phyloP scores from a whole-genome alignment of 129 eudicot species.

The Flaveria trinervia region DNA sequence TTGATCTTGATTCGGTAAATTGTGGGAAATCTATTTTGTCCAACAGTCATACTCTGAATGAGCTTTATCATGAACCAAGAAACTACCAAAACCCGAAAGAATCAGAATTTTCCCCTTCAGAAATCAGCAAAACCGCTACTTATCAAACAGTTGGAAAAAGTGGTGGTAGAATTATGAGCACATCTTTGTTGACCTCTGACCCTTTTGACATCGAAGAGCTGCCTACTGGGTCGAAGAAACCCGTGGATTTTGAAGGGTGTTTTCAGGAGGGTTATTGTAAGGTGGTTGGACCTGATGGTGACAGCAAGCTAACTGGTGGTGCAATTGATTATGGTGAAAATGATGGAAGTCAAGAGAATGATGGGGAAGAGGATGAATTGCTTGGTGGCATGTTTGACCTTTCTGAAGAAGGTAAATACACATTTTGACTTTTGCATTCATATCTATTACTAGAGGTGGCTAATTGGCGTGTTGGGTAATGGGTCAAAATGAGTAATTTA shows the following conservation, averaged over 20 bases:
- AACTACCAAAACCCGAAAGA: conserved; percentile 23
- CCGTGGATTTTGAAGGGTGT: conserved; percentile 39
- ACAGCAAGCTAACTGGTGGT: conserved; percentile 23
- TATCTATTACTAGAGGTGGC: neutral
- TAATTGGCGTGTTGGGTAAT: neutral
- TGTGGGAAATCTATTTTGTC: conserved; percentile 27
- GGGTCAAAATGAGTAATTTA: neutral
- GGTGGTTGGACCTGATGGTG: conserved; percentile 33
- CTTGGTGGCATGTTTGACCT: conserved; percentile 63
- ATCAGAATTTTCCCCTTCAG: conserved; percentile 20
- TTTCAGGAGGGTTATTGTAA: conserved; percentile 59
- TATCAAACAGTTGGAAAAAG: conserved; percentile 12
- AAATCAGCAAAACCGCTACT: conserved; percentile 12
- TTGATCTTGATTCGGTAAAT: conserved; percentile 55
- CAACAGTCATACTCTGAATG: conserved; percentile 18
- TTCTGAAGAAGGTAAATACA: conserved; percentile 55
- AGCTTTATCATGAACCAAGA: conserved; percentile 31
- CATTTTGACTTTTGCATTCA: conserved; percentile 18
- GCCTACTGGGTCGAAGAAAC: conserved; percentile 22
- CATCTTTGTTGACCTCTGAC: conserved; percentile 30
- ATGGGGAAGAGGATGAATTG: conserved; percentile 53
- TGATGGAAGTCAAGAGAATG: conserved; percentile 31
- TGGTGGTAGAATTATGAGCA: conserved; percentile 20
- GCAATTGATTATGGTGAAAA: conserved; percentile 32
- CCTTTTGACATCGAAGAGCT: conserved; percentile 30